Percentiles rank a stretch among this genome's conserved stretches.
Evolutionary conservation across 2,329 filamentous ascomycete species (phyloP).

Genomic region (Scedosporium dehoogii): DNA sequence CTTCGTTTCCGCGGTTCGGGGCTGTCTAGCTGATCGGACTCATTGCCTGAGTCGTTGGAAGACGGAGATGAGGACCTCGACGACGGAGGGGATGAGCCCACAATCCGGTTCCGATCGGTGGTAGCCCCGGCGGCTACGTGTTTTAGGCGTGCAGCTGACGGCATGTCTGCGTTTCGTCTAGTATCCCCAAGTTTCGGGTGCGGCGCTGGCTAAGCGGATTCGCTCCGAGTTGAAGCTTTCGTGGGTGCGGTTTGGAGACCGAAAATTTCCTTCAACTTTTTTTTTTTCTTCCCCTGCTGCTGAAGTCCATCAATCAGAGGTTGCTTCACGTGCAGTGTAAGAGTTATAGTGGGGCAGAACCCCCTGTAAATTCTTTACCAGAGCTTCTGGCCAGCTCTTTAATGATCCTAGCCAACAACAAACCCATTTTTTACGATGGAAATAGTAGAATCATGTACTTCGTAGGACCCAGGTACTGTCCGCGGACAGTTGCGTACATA

Average conservation of each 20-base stretch:
- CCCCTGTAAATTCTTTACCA: not conserved
- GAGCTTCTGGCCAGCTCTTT: not conserved
- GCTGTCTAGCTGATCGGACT: constrained; percentile 41
- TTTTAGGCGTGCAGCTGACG: constrained; percentile 4
- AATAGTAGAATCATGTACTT: too few relatives aligned
- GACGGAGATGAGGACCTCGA: not conserved
- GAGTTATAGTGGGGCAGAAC: not conserved
- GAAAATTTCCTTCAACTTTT: not conserved
- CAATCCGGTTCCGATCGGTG: not conserved
- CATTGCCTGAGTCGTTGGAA: constrained; percentile 16
- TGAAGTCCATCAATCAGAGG: not conserved
- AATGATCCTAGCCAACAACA: too few relatives aligned
- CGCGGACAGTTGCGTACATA: too few relatives aligned
- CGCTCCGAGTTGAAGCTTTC: not conserved
- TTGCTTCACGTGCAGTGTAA: not conserved
- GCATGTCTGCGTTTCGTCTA: constrained; percentile 6
- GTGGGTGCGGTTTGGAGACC: not conserved
- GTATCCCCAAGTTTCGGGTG: not conserved
- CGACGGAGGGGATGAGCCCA: not conserved
- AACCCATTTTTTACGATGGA: too few relatives aligned
- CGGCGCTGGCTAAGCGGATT: not conserved
- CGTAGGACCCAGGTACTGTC: too few relatives aligned
- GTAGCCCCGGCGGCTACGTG: not conserved
- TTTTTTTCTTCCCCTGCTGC: not conserved
- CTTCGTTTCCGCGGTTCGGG: constrained; percentile 34